Conservation (phyloP, 305 asterid species). For the Fraxinus albicans region DNA sequence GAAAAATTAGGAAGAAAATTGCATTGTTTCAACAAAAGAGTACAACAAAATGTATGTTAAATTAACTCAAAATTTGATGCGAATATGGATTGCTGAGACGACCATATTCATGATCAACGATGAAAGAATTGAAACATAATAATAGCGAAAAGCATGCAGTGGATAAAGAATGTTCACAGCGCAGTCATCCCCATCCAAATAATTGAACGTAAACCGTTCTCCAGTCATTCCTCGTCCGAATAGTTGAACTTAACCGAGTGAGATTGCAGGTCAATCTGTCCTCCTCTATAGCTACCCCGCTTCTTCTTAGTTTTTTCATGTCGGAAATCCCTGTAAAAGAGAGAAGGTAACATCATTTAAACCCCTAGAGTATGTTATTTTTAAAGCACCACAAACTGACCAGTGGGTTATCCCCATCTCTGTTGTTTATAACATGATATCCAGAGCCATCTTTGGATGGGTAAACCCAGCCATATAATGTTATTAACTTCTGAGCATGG, state of each 20-base stretch:
- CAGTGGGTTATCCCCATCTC: background rate
- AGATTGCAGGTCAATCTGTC: conserved; percentile 70
- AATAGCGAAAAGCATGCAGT: background rate
- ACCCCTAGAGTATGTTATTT: background rate
- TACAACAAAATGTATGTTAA: background rate
- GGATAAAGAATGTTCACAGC: background rate
- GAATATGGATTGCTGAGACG: background rate
- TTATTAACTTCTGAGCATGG: background rate
- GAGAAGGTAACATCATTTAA: background rate
- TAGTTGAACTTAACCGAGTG: conserved; percentile 84
- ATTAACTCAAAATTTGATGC: background rate
- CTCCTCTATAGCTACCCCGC: conserved; percentile 97
- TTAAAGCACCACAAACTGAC: background rate
- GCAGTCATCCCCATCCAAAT: background rate
- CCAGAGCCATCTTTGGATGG: background rate
- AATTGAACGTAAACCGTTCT: background rate
- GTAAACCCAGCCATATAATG: background rate
- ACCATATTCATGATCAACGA: background rate
- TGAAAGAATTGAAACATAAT: background rate
- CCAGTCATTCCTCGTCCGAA: conserved; percentile 41
- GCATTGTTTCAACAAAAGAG: background rate
- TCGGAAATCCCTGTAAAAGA: conserved; percentile 47
- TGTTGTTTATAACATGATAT: background rate
- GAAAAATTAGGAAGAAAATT: background rate
- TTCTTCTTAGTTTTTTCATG: conserved; percentile 82